Evolutionary conservation across 2,329 filamentous ascomycete genomes (phyloP).

Genomic region (Aspergillus brasiliensis): DNA sequence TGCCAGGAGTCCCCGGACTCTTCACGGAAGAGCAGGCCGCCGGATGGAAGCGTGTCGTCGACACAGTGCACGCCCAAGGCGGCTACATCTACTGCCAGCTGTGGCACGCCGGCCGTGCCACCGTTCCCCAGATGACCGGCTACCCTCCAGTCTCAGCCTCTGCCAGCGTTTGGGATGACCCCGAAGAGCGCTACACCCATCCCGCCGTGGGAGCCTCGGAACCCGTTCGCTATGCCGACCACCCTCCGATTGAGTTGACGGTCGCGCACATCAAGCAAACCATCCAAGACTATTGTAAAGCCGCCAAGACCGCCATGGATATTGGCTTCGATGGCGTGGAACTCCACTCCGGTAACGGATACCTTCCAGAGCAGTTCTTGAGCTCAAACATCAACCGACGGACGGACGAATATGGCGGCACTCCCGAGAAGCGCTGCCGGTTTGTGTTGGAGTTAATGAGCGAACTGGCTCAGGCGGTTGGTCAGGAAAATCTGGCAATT

Average conservation of each 20-base stretch:
- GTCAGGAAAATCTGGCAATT: constrained; percentile 50
- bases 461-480: constrained; percentile 47
- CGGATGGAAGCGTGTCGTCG: constrained; percentile 55
- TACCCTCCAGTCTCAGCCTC: constrained; percentile 41
- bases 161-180: constrained; percentile 50
- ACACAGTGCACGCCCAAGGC: constrained; percentile 55
- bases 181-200: constrained; percentile 46
- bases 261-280: constrained; percentile 49
- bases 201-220: constrained; percentile 39
- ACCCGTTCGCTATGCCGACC: constrained; percentile 45
- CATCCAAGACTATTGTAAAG: constrained; percentile 48
- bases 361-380: constrained; percentile 56
- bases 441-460: constrained; percentile 61
- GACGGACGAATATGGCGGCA: constrained; percentile 55
- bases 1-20: constrained; percentile 40
- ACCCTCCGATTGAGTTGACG: constrained; percentile 48
- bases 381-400: constrained; percentile 54
- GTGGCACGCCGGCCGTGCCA: constrained; percentile 52
- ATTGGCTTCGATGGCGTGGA: constrained; percentile 59
- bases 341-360: constrained; percentile 54
- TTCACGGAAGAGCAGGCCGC: constrained; percentile 45
- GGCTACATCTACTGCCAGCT: constrained; percentile 49
- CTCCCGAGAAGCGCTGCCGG: constrained; percentile 53
- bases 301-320: constrained; percentile 55
- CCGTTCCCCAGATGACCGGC: constrained; percentile 45